Evolutionary conservation across 805 yeast genomes (phyloP).

Genomic region (Starmerella scarabaei): DNA sequence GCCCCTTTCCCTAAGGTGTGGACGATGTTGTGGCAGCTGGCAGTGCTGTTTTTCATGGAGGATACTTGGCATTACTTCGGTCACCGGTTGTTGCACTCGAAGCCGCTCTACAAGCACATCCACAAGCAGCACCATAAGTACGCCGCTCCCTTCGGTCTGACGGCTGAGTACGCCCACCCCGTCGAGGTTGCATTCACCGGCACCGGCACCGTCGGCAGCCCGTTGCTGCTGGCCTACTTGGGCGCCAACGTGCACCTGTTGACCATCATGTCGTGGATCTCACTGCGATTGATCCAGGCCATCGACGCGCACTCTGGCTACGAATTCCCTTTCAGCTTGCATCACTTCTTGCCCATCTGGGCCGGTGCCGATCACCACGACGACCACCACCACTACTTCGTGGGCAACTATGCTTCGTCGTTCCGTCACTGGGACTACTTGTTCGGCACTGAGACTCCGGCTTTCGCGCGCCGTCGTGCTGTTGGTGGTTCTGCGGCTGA

Average conservation of each 20-base stretch:
- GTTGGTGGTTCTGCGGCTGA: constrained; percentile 24
- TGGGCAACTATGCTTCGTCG: constrained; percentile 87
- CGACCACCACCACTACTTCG: constrained; percentile 89
- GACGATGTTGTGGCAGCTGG: constrained; percentile 52
- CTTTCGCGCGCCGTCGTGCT: constrained; percentile 37
- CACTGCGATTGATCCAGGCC: constrained; percentile 83
- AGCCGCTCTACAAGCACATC: constrained; percentile 76
- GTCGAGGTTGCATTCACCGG: constrained; percentile 83
- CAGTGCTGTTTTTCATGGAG: constrained; percentile 69
- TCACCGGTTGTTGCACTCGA: constrained; percentile 76
- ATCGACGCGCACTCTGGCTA: constrained; percentile 97
- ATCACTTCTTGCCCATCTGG: constrained; percentile 89
- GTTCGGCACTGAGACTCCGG: constrained; percentile 61
- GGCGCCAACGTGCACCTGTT: constrained; percentile 70
- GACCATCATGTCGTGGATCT: constrained; percentile 83
- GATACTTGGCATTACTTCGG: constrained; percentile 97
- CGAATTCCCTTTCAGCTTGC: constrained; percentile 94
- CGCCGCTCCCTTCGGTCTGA: constrained; percentile 93
- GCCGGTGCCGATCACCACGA: constrained; percentile 98
- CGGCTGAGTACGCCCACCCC: constrained; percentile 98
- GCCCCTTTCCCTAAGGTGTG: constrained; percentile 73
- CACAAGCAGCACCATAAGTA: constrained; percentile 97
- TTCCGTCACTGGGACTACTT: constrained; percentile 94
- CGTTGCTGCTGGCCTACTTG: constrained; percentile 67
- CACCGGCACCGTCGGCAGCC: constrained; percentile 92